Percentiles rank a stretch among this genome's conserved stretches.
phyloP scores from a whole-genome alignment of 768 basidiomycete genomes.

The Leccinum uliginosum region DNA sequence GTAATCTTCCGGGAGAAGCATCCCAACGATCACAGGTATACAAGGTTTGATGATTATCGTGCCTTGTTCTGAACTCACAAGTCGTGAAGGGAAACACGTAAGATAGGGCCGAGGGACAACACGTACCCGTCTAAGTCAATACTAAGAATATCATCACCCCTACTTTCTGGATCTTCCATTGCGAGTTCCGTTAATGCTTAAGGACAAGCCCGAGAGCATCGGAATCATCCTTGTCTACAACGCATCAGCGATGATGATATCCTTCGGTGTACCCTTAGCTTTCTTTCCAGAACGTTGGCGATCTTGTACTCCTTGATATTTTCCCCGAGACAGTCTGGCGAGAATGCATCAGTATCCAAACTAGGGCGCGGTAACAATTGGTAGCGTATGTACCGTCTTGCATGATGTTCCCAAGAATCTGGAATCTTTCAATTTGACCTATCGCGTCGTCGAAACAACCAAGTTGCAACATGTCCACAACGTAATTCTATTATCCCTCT shows the following conservation, averaged over 20 bases:
- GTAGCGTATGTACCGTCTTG: slow-evolving; percentile 10
- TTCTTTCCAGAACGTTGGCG: slow-evolving; percentile 13
- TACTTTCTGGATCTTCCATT: slow-evolving; percentile 21
- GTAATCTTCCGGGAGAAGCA: not conserved
- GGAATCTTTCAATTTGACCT: slow-evolving; percentile 21
- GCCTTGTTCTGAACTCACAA: not conserved
- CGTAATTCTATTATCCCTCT: slow-evolving; percentile 5
- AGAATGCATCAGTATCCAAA: not conserved
- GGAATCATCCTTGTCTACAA: not conserved
- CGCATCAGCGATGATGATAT: not conserved
- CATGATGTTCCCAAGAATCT: slow-evolving; percentile 22
- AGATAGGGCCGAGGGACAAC: not conserved
- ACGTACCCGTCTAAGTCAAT: slow-evolving; percentile 16
- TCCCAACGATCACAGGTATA: not conserved
- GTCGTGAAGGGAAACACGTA: not conserved
- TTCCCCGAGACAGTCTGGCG: slow-evolving; percentile 11
- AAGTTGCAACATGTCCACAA: slow-evolving; percentile 18
- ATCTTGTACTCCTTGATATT: slow-evolving; percentile 15
- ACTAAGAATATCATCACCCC: slow-evolving; percentile 21
- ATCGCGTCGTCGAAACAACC: slow-evolving; percentile 25
- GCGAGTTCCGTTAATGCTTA: not conserved
- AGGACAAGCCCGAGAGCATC: not conserved
- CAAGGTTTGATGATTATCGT: not conserved
- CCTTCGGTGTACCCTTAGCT: slow-evolving; percentile 14
- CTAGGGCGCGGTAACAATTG: not conserved